These are phyloP conservation scores for Aulographum hederae DNA, from an alignment of 2,329 filamentous ascomycete species.

Conservation along the genomic window DNA sequence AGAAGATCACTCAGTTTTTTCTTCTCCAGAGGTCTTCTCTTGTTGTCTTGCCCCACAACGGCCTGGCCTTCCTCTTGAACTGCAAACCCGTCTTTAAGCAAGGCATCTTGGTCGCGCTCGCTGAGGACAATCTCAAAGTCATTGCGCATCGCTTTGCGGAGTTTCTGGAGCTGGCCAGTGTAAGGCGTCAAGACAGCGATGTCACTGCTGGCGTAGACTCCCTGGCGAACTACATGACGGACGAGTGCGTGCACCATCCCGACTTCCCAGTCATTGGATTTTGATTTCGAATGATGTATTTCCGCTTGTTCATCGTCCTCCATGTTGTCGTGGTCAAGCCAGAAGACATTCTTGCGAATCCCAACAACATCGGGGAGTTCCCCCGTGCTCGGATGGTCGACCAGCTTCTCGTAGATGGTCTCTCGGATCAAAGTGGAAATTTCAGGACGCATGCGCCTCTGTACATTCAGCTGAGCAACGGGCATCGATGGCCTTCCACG, in stretches of 20 bases:
- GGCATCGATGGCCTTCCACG: not conserved
- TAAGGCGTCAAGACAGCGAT: slow-evolving; percentile 58
- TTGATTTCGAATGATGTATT: slow-evolving; percentile 9
- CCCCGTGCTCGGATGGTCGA: slow-evolving; percentile 26
- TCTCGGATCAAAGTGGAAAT: slow-evolving; percentile 40
- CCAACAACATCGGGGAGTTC: slow-evolving; percentile 32
- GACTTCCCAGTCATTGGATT: slow-evolving; percentile 41
- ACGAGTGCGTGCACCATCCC: slow-evolving; percentile 45
- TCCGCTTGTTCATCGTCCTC: slow-evolving; percentile 21
- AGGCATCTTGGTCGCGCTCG: slow-evolving; percentile 40
- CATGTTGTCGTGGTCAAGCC: slow-evolving; percentile 37
- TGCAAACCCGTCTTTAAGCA: slow-evolving; percentile 17
- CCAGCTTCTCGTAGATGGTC: slow-evolving; percentile 37
- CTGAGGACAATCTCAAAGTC: slow-evolving; percentile 44
- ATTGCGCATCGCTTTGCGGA: slow-evolving; percentile 26
- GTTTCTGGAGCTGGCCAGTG: slow-evolving; percentile 34
- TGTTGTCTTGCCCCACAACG: not conserved
- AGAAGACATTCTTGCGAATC: slow-evolving; percentile 36
- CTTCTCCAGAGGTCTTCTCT: slow-evolving; percentile 3
- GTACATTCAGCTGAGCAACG: slow-evolving; percentile 11
- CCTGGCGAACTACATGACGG: slow-evolving; percentile 46
- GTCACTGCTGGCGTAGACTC: slow-evolving; percentile 37
- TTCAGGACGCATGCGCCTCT: slow-evolving; percentile 46
- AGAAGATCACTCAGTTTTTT: slow-evolving; percentile 2
- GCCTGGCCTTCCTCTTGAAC: not conserved